Percentiles rank a stretch among this genome's conserved stretches.
Evolutionary conservation across 148 eudicot genomes (phyloP).

Genomic region (Diospyros lotus): DNA sequence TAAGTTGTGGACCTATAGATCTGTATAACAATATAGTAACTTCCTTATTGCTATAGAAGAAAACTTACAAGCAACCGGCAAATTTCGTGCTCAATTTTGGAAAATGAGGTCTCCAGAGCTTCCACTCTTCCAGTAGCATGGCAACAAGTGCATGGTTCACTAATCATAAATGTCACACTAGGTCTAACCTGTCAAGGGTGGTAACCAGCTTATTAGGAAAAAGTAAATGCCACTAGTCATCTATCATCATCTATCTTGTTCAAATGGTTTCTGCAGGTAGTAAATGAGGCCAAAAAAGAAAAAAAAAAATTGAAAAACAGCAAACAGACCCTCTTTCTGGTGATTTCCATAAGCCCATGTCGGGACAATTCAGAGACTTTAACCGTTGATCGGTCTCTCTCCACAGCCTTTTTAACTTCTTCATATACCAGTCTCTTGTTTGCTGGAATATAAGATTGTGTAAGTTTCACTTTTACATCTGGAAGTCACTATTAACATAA

Average conservation of each 20-base stretch:
- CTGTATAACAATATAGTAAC: not conserved
- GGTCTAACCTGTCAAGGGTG: conserved; percentile 71
- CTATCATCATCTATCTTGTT: not conserved
- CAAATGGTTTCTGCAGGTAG: not conserved
- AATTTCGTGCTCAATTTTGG: conserved; percentile 90
- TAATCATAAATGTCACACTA: conserved; percentile 89
- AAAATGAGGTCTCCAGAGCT: conserved; percentile 89
- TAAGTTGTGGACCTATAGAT: conserved; percentile 1
- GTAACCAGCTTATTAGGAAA: not conserved
- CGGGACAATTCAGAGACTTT: conserved; percentile 83
- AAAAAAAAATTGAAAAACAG: conserved; percentile 1
- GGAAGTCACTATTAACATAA: not conserved
- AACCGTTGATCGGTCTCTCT: conserved; percentile 79
- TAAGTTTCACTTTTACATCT: not conserved
- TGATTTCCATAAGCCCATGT: conserved; percentile 92
- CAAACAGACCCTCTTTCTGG: conserved; percentile 77
- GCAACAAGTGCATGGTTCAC: conserved; percentile 87
- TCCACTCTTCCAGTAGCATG: conserved; percentile 94
- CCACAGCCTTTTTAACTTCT: conserved; percentile 85
- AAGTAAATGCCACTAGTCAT: not conserved
- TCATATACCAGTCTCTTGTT: conserved; percentile 85
- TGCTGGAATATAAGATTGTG: conserved; percentile 38
- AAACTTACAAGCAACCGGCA: conserved; percentile 78
- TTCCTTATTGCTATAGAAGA: not conserved
- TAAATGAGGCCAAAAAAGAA: no score